A percentile compares a stretch with the other conserved stretches of the same genome.
Conservation (phyloP, 2,329 filamentous ascomycete genomes). For the Exophiala aquamarina region DNA sequence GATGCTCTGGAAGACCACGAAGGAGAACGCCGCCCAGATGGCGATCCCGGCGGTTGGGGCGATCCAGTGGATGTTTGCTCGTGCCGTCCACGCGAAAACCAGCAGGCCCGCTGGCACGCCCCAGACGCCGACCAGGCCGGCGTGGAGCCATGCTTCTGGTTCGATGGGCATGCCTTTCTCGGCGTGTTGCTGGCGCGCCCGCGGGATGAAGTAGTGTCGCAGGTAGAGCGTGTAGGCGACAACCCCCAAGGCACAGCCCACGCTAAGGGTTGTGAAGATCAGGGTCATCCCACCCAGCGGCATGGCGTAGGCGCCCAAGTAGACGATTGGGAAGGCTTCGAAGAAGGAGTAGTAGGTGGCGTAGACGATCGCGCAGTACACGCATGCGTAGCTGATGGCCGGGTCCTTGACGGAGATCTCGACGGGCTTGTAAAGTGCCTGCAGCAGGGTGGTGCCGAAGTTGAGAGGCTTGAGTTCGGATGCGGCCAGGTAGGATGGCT, state of each 20-base stretch:
- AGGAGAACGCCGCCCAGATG: conserved; percentile 24
- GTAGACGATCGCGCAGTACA: conserved; percentile 62
- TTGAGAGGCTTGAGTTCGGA: conserved; percentile 58
- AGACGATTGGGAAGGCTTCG: conserved; percentile 67
- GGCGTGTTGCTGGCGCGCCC: conserved; percentile 44
- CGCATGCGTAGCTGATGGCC: conserved; percentile 60
- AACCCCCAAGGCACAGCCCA: conserved; percentile 56
- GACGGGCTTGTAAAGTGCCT: conserved; percentile 17
- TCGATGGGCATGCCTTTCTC: conserved; percentile 46
- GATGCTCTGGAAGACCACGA: conserved; percentile 29
- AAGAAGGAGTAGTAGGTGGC: conserved; percentile 55
- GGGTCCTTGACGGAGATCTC: conserved; percentile 54
- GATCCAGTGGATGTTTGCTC: conserved; percentile 48
- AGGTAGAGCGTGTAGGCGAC: conserved; percentile 51
- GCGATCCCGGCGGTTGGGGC: conserved; percentile 24
- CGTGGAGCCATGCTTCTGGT: conserved; percentile 52
- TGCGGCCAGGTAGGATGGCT: conserved; percentile 40
- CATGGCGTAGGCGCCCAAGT: conserved; percentile 60
- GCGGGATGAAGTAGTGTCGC: conserved; percentile 45
- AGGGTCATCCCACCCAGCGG: conserved; percentile 58
- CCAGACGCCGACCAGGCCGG: conserved; percentile 48
- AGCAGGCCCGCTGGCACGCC: conserved; percentile 19
- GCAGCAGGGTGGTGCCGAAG: conserved; percentile 49
- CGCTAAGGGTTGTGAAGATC: conserved; percentile 60
- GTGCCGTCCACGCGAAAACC: conserved; percentile 54